Base-by-base conservation (phyloP, 2,329 filamentous ascomycete species). In the Penicillium brasilianum region DNA sequence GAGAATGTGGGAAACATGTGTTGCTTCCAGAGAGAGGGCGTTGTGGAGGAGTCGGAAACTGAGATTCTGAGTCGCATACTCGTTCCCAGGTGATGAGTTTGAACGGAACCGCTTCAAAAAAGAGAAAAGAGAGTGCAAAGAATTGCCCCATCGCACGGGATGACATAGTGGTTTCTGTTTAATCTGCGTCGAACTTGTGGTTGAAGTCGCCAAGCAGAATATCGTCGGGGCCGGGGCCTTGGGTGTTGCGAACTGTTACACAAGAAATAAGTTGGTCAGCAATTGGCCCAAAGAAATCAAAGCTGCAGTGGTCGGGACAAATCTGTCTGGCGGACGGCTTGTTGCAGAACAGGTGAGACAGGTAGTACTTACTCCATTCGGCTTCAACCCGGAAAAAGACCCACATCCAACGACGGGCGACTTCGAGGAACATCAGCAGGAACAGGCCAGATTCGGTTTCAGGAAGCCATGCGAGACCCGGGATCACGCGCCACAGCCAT, bases 311-410 rank as follows among this genome's bases (percentile, higher is more conserved):
- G 9, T 34, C 49, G 34, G 52, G 13, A 41, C 16, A 9, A n/a
- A 20, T 50, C 37, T 39, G 36, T 9, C 43, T 22, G 18, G 50
- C 44, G 30, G 14, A 50, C 22, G 34, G n/a, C 16, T 25, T 18
- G 11, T n/a, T 37, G 50, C 32, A 30, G 37, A n/a, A 30, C 7
- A 5, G 30, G 30, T 13, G 18, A 48, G 37, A 49, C 25, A 37
- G 10, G n/a, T 36, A 28, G 8, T 32, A 78, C 78, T 87, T 82
- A 77, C 92, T 85, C 90, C 91, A 97, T 81, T 99, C 95, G 22
- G 92, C 93, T 82, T 99, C 95, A 43, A 96, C 89, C 10, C 95
- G 87, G 78, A 98, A 92, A 78, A 97, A 98, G 59, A 97, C 92
- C 95, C 95, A 99, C 62, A 98, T 85, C 93, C 94, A 98, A 59